Evolutionary conservation across 2,329 filamentous ascomycete species (phyloP), one percentile per base, ranked within the genome.

Genomic region (Chaetoscypha palmicola): DNA sequence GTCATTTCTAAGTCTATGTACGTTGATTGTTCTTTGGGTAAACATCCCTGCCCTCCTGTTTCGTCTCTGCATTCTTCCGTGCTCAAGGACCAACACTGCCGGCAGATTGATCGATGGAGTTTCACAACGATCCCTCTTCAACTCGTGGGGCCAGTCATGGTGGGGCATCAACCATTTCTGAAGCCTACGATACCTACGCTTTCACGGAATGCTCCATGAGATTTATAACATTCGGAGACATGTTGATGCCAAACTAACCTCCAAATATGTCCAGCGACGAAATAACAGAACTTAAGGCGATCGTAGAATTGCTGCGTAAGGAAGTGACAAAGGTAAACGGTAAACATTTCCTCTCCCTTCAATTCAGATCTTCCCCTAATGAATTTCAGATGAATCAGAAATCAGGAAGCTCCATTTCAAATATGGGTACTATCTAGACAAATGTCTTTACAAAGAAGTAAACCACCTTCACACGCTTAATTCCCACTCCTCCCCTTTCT

Each of bases 341-440:
- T 53, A 41, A n/a, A 47, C n/a, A 26, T 40, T 46, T 3, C 55
- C 59, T 17, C 14, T 5, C 5, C 26, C 11, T 34, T 47, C 60
- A 56, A 14, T 57, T 62, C 38, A 46, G 36, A n/a, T 37, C 51
- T 19, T 59, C 60, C 58, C 59, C 56, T 50, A 51, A 51, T 34
- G 45, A 52, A 12, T 51, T 58, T 51, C 41, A 73, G 73, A 75
- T 45, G 71, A 76, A 56, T 68, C 71, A 26, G 70, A 76, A 50
- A 67, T 76, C 36, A 69, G 71, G 45, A 76, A 75, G 55, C 66
- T 71, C 2, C 73, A 77, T 54, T 73, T 72, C 64, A 76, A 72
- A 48, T 77, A 77, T 58, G 74, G 73, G 20, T 77, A 77, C 58
- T 77, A 77, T 55, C 64, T 77, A 20, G 74, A 77, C 62, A 77